Conservation (phyloP, 2,329 filamentous ascomycete species). For the Monilinia vaccinii-corymbosi region DNA sequence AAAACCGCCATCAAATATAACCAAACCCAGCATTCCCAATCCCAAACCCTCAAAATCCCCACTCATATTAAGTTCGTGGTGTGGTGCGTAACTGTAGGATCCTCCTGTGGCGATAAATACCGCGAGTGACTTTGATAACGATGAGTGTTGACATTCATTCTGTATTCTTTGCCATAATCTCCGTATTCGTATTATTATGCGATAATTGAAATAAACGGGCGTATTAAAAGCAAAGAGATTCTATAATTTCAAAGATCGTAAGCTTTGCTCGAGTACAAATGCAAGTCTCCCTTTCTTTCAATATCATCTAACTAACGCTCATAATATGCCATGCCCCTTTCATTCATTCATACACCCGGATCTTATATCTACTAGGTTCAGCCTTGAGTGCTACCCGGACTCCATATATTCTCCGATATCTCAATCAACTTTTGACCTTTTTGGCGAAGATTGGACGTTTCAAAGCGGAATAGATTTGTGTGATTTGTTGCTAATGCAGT, state of each 20-base stretch:
- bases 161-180: not conserved
- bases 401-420: not conserved
- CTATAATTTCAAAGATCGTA: not conserved
- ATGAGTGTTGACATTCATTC: not conserved
- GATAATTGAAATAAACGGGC: not conserved
- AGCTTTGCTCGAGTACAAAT: not conserved
- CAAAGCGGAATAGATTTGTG: not conserved
- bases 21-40: too few species aligned
- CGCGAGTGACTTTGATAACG: not conserved
- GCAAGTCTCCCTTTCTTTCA: not conserved
- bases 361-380: not conserved
- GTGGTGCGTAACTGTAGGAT: too few species aligned
- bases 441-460: not conserved
- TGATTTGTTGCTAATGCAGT: too few species aligned
- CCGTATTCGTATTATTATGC: not conserved
- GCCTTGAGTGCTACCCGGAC: not conserved
- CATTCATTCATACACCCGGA: not conserved
- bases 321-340: not conserved
- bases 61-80: too few species aligned
- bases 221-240: not conserved
- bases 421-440: not conserved
- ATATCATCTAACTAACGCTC: too few species aligned
- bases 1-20: too few species aligned
- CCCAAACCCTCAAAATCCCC: too few species aligned
- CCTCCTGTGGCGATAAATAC: too few species aligned